These are phyloP conservation scores for Naganishia onofrii DNA, from an alignment of 768 basidiomycete genomes.

Conservation along the genomic window DNA sequence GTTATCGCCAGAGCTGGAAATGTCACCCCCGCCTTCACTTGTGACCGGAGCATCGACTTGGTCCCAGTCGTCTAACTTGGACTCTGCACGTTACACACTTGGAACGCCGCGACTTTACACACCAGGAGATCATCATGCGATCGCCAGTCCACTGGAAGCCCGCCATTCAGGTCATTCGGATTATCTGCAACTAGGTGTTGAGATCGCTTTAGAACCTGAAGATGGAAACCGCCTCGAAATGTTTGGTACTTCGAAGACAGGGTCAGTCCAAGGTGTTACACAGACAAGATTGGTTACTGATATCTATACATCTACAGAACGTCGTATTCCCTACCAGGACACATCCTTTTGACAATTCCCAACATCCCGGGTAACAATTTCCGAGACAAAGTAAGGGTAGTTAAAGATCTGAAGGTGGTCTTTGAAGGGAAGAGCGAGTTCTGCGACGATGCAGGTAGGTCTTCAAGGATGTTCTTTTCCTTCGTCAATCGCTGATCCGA, in stretches of 20 bases:
- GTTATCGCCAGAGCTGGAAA: background rate
- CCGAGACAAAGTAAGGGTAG: conserved; percentile 44
- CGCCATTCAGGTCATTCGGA: background rate
- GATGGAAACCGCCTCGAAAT: conserved; percentile 4
- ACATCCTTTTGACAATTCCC: conserved; percentile 66
- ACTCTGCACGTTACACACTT: conserved; percentile 1
- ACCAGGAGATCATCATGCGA: background rate
- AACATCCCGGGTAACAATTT: conserved; percentile 51
- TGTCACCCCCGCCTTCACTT: conserved; percentile 1
- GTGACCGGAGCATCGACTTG: conserved; percentile 1
- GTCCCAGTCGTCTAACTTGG: background rate
- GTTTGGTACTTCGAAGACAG: conserved; percentile 20
- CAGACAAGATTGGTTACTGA: background rate
- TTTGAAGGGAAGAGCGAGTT: conserved; percentile 86
- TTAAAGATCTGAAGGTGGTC: conserved; percentile 59
- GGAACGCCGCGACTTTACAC: conserved; percentile 10
- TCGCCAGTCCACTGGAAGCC: background rate
- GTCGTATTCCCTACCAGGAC: conserved; percentile 81
- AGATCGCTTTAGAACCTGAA: background rate
- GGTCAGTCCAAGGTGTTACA: background rate
- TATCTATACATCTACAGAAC: conserved; percentile 57
- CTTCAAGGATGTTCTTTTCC: background rate
- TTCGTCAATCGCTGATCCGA: background rate
- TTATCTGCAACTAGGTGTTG: background rate
- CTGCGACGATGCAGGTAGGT: conserved; percentile 60